These are phyloP conservation scores for Cardamine occulta DNA, from an alignment of 345 rosid species.

Conservation along the genomic window DNA sequence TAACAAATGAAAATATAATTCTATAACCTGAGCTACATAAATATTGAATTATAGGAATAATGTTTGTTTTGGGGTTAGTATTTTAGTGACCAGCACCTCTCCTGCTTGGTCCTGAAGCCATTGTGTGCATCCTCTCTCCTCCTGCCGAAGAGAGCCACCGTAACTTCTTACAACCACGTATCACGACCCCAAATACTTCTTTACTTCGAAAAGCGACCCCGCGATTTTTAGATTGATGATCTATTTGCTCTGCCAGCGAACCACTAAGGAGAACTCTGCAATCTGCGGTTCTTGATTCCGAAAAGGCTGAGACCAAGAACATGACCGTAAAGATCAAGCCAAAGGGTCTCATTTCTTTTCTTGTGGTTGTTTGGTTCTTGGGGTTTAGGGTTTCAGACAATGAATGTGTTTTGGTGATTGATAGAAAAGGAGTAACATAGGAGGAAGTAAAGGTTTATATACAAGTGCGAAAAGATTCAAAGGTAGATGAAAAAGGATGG, in stretches of 20 bases:
- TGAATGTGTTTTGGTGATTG: constrained; percentile 42
- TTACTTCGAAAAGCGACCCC: constrained; percentile 26
- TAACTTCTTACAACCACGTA: constrained; percentile 36
- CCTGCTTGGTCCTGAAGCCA: constrained; percentile 81
- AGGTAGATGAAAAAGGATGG: constrained; percentile 50
- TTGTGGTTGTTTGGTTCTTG: constrained; percentile 19
- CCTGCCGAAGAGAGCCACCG: constrained; percentile 32
- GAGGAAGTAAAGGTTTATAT: constrained; percentile 44
- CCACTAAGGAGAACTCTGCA: constrained; percentile 45
- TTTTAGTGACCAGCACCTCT: constrained; percentile 76
- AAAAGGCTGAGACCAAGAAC: constrained; percentile 43
- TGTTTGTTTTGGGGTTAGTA: neutral
- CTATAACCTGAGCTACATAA: constrained; percentile 41
- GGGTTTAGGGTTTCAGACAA: constrained; percentile 35
- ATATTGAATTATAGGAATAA: constrained; percentile 16
- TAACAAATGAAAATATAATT: constrained; percentile 31
- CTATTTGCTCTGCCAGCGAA: constrained; percentile 5
- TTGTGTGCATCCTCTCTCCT: constrained; percentile 41
- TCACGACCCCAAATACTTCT: constrained; percentile 28
- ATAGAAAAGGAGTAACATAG: constrained; percentile 43
- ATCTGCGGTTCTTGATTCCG: constrained; percentile 42
- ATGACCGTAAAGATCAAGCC: constrained; percentile 43
- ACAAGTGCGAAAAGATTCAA: constrained; percentile 44
- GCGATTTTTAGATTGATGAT: constrained; percentile 14
- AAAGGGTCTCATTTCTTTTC: constrained; percentile 48